A percentile compares a stretch with the other conserved stretches of the same genome.
Conservation (phyloP, 2,329 filamentous ascomycete species). For the Pseudogymnoascus sp. region DNA sequence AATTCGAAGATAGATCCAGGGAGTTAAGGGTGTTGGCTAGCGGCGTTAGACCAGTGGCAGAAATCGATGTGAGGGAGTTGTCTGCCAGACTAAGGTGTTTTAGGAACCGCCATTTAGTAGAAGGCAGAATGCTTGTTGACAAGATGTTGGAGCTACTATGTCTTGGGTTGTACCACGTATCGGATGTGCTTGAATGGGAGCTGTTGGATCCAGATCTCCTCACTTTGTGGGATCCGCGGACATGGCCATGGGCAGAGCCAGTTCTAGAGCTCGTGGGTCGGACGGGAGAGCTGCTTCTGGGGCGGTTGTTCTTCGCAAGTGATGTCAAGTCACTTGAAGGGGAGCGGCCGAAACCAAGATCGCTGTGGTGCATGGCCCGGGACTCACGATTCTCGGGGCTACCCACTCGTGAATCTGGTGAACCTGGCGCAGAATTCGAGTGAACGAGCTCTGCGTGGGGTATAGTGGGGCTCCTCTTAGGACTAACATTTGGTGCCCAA, state of each 20-base stretch:
- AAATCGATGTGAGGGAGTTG: constrained; percentile 78
- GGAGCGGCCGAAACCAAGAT: neutral
- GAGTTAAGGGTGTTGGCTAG: constrained; percentile 85
- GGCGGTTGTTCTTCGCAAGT: constrained; percentile 35
- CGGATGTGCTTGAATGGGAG: constrained; percentile 72
- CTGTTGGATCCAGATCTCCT: constrained; percentile 85
- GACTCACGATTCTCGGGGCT: constrained; percentile 17
- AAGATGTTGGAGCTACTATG: constrained; percentile 75
- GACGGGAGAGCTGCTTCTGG: constrained; percentile 72
- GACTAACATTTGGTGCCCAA: constrained; percentile 52
- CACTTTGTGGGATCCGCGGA: constrained; percentile 64
- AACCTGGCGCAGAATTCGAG: constrained; percentile 62
- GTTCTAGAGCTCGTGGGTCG: constrained; percentile 70
- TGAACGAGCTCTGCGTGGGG: constrained; percentile 60
- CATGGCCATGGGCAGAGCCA: constrained; percentile 47
- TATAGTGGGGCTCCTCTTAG: constrained; percentile 54
- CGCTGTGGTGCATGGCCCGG: neutral
- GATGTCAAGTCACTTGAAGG: constrained; percentile 27
- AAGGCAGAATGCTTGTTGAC: constrained; percentile 61
- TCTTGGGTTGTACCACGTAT: constrained; percentile 54
- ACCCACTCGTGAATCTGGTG: constrained; percentile 39
- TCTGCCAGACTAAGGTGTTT: constrained; percentile 87
- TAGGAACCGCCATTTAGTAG: constrained; percentile 91
- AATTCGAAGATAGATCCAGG: constrained; percentile 83
- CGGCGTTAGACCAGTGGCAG: constrained; percentile 66